Evolutionary conservation across 2,329 filamentous ascomycete genomes (phyloP), one percentile per base, ranked within the genome.

Genomic region (Alternaria postmessia): DNA sequence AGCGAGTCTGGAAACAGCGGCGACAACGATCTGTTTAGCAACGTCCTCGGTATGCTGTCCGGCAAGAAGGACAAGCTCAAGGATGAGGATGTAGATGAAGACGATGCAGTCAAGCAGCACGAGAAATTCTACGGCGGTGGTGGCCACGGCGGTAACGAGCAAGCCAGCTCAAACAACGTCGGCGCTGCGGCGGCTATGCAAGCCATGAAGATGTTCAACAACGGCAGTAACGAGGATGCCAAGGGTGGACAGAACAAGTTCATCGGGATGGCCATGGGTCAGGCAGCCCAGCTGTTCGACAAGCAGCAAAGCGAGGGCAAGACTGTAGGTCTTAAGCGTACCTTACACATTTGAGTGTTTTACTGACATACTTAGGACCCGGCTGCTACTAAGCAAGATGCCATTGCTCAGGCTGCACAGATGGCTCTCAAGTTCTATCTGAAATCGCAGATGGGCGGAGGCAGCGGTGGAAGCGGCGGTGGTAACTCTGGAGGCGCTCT

Each of bases 341-440:
- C 54, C 5, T 26, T 26, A 41, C 8, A 12, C 26, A 54, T 20
- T 54, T 51, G 18, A 41, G 83, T 85, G 67, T 81, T 87, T 20
- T 81, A 3, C 79, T 69, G 57, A 70, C 36, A 51, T 5, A n/a
- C 48, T 11, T 28, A 79, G 76, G 62, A 72, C 26, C 69, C 84
- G 24, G 84, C 85, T 26, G 86, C 90, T 5, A 91, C 87, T 80
- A 97, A 97, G 86, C 88, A 97, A 80, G 89, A 88, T 48, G 92
- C 88, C 51, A 83, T 97, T 47, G 88, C 91, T 75, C 84, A 89
- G 77, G 94, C 94, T 3, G 93, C 89, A 2, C 89, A 96, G 84
- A 90, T 92, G 86, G 94, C 93, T 3, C 79, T 97, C 70, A 93
- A 96, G 86, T 91, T 97, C 87, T 97, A 94, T 79, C 81, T 96